These are phyloP conservation scores for Penicillium goetzii DNA, from an alignment of 495 filamentous ascomycete species.

Conservation along the genomic window DNA sequence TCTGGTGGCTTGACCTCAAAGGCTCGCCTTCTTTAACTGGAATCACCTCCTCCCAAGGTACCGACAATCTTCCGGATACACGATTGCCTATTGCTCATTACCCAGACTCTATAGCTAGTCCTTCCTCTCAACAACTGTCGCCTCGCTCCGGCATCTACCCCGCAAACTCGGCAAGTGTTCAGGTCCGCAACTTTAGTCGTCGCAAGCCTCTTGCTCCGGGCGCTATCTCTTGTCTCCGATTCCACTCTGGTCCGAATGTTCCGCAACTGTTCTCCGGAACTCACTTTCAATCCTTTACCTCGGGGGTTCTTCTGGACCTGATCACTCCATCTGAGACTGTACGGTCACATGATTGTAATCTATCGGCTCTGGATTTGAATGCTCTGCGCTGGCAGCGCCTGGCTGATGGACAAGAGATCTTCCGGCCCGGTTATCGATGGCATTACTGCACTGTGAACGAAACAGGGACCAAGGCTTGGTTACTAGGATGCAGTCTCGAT, in stretches of 20 bases:
- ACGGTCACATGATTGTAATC: conserved; percentile 78
- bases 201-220: conserved; percentile 78
- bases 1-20: conserved; percentile 96
- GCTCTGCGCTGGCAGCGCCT: conserved; percentile 90
- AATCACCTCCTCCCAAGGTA: conserved; percentile 69
- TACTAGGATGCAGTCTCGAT: conserved; percentile 88
- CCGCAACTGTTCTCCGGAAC: conserved; percentile 86
- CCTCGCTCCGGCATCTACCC: conserved; percentile 74
- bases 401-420: conserved; percentile 90
- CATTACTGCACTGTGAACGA: conserved; percentile 96
- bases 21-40: conserved; percentile 78
- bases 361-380: conserved; percentile 84
- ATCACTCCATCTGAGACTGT: conserved; percentile 90
- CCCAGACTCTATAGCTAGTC: conserved; percentile 47
- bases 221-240: conserved; percentile 85
- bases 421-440: conserved; percentile 86
- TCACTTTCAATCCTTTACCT: conserved; percentile 94
- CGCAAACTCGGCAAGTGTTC: conserved; percentile 86
- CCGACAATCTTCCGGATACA: conserved; percentile 49
- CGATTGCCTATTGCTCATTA: conserved; percentile 44
- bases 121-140: conserved; percentile 43
- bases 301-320: conserved; percentile 89
- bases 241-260: conserved; percentile 84
- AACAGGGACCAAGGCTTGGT: conserved; percentile 91
- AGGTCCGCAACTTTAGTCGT: conserved; percentile 73